These are phyloP conservation scores for Irineochytrium annulatum DNA, from an alignment of 192 early-diverging fungal species.

Conservation along the genomic window DNA sequence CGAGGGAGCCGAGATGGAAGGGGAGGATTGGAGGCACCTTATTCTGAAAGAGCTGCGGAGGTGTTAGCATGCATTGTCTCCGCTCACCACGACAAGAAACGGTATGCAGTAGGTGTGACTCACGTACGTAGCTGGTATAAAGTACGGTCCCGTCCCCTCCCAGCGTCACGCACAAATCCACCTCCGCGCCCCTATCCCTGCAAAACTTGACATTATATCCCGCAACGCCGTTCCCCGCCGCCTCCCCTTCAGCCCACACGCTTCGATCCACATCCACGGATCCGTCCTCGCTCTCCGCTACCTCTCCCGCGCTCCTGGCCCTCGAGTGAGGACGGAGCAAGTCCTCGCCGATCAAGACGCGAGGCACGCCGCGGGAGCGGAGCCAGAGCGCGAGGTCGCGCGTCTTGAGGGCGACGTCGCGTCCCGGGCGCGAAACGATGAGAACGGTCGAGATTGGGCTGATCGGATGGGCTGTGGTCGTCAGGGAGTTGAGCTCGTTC, in stretches of 20 bases:
- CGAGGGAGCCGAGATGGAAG: conserved; percentile 89
- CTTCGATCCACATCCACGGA: conserved; percentile 73
- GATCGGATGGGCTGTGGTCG: neutral
- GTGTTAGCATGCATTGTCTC: too few species aligned
- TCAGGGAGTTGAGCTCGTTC: neutral
- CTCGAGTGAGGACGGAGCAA: neutral
- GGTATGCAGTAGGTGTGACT: conserved; percentile 53
- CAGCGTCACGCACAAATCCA: conserved; percentile 90
- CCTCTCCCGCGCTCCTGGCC: neutral
- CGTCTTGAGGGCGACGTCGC: neutral
- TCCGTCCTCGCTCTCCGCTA: neutral
- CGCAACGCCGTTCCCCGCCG: too few species aligned
- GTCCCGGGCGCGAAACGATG: neutral
- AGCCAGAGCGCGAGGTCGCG: neutral
- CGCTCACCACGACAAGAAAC: neutral
- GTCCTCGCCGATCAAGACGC: neutral
- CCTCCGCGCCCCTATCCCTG: conserved; percentile 56
- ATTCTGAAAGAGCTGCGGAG: conserved; percentile 72
- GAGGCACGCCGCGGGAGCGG: neutral
- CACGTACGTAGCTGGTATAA: conserved; percentile 53
- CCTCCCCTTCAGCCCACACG: too few species aligned
- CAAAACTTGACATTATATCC: too few species aligned
- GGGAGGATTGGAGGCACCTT: conserved; percentile 89
- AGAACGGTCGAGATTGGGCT: neutral
- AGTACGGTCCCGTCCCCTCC: conserved; percentile 96